A percentile compares a stretch with the other conserved stretches of the same genome.
These are phyloP conservation scores for Globisporangium cystogenes DNA, from an alignment of 352 stramenopile genomes.

Conservation along the genomic window DNA sequence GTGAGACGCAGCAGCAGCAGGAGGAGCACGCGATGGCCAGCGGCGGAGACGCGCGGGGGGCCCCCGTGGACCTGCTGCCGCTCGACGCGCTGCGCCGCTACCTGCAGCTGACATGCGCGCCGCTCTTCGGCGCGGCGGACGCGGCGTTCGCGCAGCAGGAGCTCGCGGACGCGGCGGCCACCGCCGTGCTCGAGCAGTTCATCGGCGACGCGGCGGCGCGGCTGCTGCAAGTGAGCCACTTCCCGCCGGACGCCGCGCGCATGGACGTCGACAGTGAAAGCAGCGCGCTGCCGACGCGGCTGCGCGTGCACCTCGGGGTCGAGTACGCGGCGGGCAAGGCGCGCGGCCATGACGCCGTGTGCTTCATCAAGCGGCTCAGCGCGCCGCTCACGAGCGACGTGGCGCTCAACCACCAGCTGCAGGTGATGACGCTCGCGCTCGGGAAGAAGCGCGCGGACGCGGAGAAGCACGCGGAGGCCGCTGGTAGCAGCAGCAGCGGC, in stretches of 20 bases:
- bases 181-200: conserved; percentile 66
- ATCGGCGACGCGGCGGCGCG: conserved; percentile 46
- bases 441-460: conserved; percentile 32
- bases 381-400: conserved; percentile 58
- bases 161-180: conserved; percentile 25
- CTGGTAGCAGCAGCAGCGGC: conserved; percentile 21
- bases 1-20: conserved; percentile 13
- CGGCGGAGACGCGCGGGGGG: conserved; percentile 12
- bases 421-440: conserved; percentile 83
- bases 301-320: conserved; percentile 76
- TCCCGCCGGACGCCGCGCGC: conserved; percentile 10
- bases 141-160: conserved; percentile 28
- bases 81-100: conserved; percentile 48
- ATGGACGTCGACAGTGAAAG: background rate
- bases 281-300: conserved; percentile 13
- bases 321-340: conserved; percentile 66
- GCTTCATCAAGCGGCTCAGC: conserved; percentile 83
- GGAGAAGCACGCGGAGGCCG: conserved; percentile 24
- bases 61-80: conserved; percentile 30
- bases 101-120: conserved; percentile 57
- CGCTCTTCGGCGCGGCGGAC: conserved; percentile 51
- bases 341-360: conserved; percentile 69
- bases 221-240: conserved; percentile 76
- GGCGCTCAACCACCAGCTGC: conserved; percentile 75
- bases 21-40: conserved; percentile 11